Evolutionary conservation across 106 monocot species (phyloP).

Genomic region (Platanthera guangdongensis): DNA sequence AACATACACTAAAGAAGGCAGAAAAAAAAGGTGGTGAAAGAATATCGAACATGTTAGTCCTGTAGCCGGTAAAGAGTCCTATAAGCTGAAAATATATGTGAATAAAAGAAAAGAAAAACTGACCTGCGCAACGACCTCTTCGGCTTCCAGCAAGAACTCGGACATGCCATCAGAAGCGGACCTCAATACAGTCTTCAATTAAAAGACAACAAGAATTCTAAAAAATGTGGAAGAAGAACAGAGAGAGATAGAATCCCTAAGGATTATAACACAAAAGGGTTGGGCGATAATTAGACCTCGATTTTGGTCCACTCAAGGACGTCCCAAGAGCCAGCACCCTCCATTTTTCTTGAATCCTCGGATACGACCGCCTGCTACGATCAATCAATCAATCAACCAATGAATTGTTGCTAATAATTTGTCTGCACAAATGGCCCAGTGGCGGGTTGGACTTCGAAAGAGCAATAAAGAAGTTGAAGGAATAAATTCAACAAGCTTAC

Average conservation of each 20-base stretch:
- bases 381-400: not conserved
- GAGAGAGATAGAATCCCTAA: not conserved
- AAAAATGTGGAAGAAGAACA: not conserved
- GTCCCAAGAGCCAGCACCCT: constrained; percentile 60
- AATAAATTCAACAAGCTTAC: no score
- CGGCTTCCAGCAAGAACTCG: constrained; percentile 72
- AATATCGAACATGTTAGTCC: no score
- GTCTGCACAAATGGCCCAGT: not conserved
- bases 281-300: constrained; percentile 22
- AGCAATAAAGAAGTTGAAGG: no score
- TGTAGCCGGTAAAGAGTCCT: not conserved
- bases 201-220: constrained; percentile 1
- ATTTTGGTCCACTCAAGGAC: constrained; percentile 77
- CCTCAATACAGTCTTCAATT: constrained; percentile 37
- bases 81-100: not conserved
- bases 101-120: not conserved
- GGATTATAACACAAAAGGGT: not conserved
- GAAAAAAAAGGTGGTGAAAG: no score
- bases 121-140: constrained; percentile 71
- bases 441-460: no score
- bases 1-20: no score
- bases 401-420: not conserved
- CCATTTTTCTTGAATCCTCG: constrained; percentile 23
- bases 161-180: constrained; percentile 36
- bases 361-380: not conserved